phyloP scores from a whole-genome alignment of 495 filamentous ascomycete genomes.

The Penicillium pulvis region DNA sequence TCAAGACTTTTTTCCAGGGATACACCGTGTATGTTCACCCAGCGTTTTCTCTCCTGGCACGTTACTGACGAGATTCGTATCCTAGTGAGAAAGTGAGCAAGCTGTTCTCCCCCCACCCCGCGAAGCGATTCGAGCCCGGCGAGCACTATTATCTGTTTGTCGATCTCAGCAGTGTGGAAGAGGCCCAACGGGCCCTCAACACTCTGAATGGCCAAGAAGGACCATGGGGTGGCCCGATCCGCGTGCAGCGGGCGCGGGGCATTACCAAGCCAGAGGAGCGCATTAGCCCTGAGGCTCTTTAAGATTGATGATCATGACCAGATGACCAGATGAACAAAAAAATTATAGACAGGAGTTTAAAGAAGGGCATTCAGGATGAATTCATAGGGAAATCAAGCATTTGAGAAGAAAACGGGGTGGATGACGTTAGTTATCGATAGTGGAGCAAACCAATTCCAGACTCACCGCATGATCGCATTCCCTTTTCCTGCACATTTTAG shows the following conservation, averaged over 20 bases:
- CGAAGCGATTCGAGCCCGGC: constrained; percentile 52
- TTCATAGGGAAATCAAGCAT: not conserved
- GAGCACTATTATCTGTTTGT: constrained; percentile 71
- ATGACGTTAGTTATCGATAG: constrained; percentile 25
- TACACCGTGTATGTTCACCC: constrained; percentile 49
- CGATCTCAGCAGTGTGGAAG: constrained; percentile 58
- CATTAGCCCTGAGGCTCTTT: not conserved
- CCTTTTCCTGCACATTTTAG: not conserved
- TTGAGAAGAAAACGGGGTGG: not conserved
- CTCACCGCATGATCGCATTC: constrained; percentile 25
- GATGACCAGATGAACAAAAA: not conserved
- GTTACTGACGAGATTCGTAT: not conserved
- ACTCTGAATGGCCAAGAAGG: constrained; percentile 41
- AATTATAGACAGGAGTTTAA: not conserved
- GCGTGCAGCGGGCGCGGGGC: constrained; percentile 44
- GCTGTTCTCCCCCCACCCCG: constrained; percentile 59
- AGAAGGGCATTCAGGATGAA: not conserved
- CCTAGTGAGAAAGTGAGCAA: constrained; percentile 61
- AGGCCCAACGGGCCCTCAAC: constrained; percentile 54
- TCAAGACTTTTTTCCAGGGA: constrained; percentile 60
- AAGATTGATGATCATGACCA: constrained; percentile 1
- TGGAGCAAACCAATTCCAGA: constrained; percentile 23
- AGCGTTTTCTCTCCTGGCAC: not conserved
- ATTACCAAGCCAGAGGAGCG: constrained; percentile 20
- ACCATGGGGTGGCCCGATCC: constrained; percentile 50